phyloP scores from a whole-genome alignment of 768 basidiomycete species.

The Boletellus ananiceps region DNA sequence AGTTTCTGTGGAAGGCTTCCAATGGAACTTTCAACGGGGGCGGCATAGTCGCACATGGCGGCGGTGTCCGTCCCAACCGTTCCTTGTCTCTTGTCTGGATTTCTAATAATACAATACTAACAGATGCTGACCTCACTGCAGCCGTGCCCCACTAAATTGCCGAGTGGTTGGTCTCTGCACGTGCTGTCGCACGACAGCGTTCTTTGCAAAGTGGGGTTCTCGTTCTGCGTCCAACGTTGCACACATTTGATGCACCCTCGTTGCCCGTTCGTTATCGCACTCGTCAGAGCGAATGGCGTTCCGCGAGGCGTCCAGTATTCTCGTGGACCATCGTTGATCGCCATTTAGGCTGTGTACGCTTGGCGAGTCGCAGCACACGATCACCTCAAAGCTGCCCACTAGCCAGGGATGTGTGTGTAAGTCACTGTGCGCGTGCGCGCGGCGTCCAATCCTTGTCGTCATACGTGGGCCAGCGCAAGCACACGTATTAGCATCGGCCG shows the following conservation, averaged over 20 bases:
- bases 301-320: background rate
- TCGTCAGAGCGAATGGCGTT: background rate
- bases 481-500: background rate
- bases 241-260: background rate
- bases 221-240: background rate
- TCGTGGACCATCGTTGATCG: conserved; percentile 5
- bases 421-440: too few species aligned
- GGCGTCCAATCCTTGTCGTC: conserved; percentile 1
- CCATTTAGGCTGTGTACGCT: conserved; percentile 13
- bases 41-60: background rate
- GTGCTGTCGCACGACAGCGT: background rate
- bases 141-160: conserved; percentile 2
- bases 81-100: background rate
- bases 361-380: conserved; percentile 8
- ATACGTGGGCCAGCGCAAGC: background rate
- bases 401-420: background rate
- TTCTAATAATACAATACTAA: background rate
- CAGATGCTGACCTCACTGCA: conserved; percentile 8
- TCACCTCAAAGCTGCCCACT: conserved; percentile 14
- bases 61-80: background rate
- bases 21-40: conserved; percentile 17
- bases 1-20: conserved; percentile 17
- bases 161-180: background rate
- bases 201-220: conserved; percentile 1
- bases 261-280: background rate